phyloP scores from a whole-genome alignment of 345 rosid species.

The Mangifera indica region DNA sequence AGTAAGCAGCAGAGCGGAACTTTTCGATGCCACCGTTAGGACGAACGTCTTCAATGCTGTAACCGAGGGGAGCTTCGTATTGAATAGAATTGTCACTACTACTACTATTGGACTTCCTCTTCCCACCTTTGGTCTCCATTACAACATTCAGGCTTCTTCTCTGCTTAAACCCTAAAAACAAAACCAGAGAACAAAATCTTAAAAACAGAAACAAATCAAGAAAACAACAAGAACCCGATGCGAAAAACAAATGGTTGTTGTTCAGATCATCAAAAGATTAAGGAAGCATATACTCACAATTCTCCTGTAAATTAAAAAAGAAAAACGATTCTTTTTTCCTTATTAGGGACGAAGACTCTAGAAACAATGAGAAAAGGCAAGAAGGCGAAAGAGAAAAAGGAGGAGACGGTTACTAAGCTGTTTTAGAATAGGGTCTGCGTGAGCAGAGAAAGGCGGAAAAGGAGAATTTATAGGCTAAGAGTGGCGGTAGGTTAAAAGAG shows the following conservation, averaged over 20 bases:
- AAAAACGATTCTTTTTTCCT: no score
- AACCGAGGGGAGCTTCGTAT: slow-evolving; percentile 81
- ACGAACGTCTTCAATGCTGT: slow-evolving; percentile 90
- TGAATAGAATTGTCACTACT: slow-evolving; percentile 31
- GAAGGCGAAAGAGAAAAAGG: background rate
- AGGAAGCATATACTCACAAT: background rate
- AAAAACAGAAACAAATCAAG: background rate
- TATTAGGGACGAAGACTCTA: background rate
- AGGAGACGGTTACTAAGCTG: background rate
- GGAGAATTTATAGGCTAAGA: slow-evolving; percentile 17
- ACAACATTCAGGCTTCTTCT: slow-evolving; percentile 66
- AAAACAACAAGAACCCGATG: background rate
- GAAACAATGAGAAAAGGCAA: background rate
- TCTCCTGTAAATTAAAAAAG: background rate
- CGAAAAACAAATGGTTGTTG: background rate
- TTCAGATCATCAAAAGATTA: background rate
- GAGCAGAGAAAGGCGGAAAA: background rate
- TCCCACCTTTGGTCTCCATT: slow-evolving; percentile 74
- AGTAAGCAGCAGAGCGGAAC: slow-evolving; percentile 86
- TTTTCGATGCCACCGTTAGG: slow-evolving; percentile 83
- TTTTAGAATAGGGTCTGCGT: background rate
- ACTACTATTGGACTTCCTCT: slow-evolving; percentile 44
- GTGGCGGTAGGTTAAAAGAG: background rate
- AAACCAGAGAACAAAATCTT: background rate
- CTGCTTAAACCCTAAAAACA: slow-evolving; percentile 1